Conservation (phyloP, 1,139 yeast genomes). For the Fermentozyma sake region DNA sequence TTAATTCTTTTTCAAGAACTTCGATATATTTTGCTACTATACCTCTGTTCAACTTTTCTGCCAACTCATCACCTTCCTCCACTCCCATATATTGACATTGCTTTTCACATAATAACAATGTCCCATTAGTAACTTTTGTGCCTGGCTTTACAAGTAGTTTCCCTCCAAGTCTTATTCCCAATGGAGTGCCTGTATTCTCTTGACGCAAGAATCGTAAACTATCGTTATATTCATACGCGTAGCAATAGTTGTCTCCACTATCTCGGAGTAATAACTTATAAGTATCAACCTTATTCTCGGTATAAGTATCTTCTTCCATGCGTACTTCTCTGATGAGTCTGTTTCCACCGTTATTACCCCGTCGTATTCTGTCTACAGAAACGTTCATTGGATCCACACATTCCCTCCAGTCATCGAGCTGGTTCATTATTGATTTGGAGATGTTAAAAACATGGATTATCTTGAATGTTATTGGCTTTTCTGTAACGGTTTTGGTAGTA, state of each 20-base stretch:
- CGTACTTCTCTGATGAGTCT: constrained; percentile 31
- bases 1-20: constrained; percentile 21
- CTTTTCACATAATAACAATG: constrained; percentile 24
- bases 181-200: constrained; percentile 21
- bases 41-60: constrained; percentile 26
- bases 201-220: constrained; percentile 30
- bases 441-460: constrained; percentile 35
- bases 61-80: constrained; percentile 18
- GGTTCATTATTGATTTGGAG: constrained; percentile 29
- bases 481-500: no score
- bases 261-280: constrained; percentile 36
- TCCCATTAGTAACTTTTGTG: constrained; percentile 31
- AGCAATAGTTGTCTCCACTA: constrained; percentile 26
- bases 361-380: constrained; percentile 34
- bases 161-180: constrained; percentile 39
- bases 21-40: constrained; percentile 34
- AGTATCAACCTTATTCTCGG: constrained; percentile 9
- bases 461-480: constrained; percentile 20
- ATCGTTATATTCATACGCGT: constrained; percentile 37
- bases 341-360: constrained; percentile 9
- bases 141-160: constrained; percentile 29
- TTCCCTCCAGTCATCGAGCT: constrained; percentile 38
- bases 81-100: constrained; percentile 34
- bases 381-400: constrained; percentile 37
- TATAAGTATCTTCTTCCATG: constrained; percentile 18